Conservation (phyloP, 2,329 filamentous ascomycete genomes). For the Fusarium sp. region DNA sequence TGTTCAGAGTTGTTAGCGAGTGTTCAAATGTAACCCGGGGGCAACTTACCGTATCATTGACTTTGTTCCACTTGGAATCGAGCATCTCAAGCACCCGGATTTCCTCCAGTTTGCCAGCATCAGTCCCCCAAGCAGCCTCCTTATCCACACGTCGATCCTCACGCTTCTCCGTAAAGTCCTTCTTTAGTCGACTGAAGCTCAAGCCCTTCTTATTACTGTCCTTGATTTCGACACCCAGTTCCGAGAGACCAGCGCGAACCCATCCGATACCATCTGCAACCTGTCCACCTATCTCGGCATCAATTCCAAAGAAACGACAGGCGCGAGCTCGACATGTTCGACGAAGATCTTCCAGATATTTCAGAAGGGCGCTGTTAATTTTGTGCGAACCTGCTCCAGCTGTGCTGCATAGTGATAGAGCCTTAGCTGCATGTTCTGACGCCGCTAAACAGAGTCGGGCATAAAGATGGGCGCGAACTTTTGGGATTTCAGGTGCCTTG, state of each 20-base stretch:
- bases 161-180: conserved; percentile 79
- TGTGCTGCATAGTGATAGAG: conserved; percentile 65
- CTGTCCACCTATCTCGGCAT: conserved; percentile 85
- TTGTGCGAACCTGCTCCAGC: conserved; percentile 59
- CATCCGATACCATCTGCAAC: conserved; percentile 89
- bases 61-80: conserved; percentile 88
- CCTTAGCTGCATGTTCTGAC: conserved; percentile 86
- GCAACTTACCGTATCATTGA: conserved; percentile 85
- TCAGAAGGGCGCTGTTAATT: conserved; percentile 74
- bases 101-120: conserved; percentile 89
- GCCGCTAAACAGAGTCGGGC: conserved; percentile 89
- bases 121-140: conserved; percentile 79
- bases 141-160: conserved; percentile 86
- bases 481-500: conserved; percentile 86
- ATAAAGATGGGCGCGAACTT: conserved; percentile 89
- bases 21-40: accelerated
- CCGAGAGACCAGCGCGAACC: conserved; percentile 81
- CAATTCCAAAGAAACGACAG: conserved; percentile 90
- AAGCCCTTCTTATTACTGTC: conserved; percentile 65
- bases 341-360: conserved; percentile 81
- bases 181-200: conserved; percentile 75
- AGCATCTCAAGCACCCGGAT: conserved; percentile 87
- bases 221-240: conserved; percentile 74
- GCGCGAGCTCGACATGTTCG: conserved; percentile 84
- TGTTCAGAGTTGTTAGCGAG: conserved; percentile 53